These are phyloP conservation scores for Fusarium lyarnte DNA, from an alignment of 2,329 filamentous ascomycete genomes.

Conservation along the genomic window DNA sequence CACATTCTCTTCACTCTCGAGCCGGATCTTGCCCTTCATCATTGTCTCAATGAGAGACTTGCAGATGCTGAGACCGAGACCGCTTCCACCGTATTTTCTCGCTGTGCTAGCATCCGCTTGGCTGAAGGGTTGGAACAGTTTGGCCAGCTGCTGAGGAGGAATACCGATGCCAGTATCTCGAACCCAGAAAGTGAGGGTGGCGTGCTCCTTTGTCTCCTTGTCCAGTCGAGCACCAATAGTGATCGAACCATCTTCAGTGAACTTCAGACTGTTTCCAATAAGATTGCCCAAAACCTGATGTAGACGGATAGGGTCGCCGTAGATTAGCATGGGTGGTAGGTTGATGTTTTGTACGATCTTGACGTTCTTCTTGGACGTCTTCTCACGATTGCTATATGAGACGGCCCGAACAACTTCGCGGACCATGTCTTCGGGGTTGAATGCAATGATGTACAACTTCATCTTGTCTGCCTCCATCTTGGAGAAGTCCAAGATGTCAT, in stretches of 20 bases:
- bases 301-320: constrained; percentile 72
- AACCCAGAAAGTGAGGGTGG: constrained; percentile 85
- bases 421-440: constrained; percentile 74
- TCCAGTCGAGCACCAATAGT: constrained; percentile 82
- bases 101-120: constrained; percentile 93
- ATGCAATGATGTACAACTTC: constrained; percentile 78
- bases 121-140: constrained; percentile 91
- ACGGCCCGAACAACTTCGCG: constrained; percentile 72
- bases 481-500: constrained; percentile 95
- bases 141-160: constrained; percentile 80
- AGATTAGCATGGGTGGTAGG: constrained; percentile 76
- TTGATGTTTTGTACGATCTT: constrained; percentile 76
- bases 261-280: constrained; percentile 93
- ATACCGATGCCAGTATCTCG: constrained; percentile 93
- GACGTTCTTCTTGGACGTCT: constrained; percentile 70
- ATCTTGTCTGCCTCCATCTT: constrained; percentile 92
- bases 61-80: constrained; percentile 91
- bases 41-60: constrained; percentile 94
- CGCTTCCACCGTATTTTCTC: constrained; percentile 90
- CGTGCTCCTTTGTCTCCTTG: constrained; percentile 73
- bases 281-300: constrained; percentile 82
- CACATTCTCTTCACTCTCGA: constrained; percentile 78
- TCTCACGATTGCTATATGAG: constrained; percentile 72
- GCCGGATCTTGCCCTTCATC: constrained; percentile 85
- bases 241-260: constrained; percentile 86